Evolutionary conservation across 1,139 yeast genomes (phyloP).

Genomic region (Lodderomyces metapsilosis): DNA sequence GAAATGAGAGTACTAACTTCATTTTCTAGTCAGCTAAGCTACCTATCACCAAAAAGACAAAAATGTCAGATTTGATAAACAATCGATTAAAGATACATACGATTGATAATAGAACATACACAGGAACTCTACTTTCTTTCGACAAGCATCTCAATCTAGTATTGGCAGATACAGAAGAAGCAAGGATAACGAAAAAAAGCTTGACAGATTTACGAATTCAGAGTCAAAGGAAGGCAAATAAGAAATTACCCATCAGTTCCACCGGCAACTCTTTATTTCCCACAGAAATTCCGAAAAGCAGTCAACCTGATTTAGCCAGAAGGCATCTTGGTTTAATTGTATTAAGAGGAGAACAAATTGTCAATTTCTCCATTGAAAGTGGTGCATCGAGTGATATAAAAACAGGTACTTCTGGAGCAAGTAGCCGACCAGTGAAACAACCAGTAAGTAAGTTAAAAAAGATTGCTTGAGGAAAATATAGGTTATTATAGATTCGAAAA

Average conservation of each 20-base stretch:
- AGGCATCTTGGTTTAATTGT: slow-evolving; percentile 79
- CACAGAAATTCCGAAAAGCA: not conserved
- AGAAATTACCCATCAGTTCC: slow-evolving; percentile 1
- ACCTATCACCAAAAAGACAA: slow-evolving; percentile 43
- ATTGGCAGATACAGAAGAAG: slow-evolving; percentile 81
- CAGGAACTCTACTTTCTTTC: slow-evolving; percentile 83
- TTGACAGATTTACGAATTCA: slow-evolving; percentile 33
- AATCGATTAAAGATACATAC: slow-evolving; percentile 73
- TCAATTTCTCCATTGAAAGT: slow-evolving; percentile 80
- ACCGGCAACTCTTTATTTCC: slow-evolving; percentile 15
- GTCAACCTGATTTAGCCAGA: slow-evolving; percentile 50
- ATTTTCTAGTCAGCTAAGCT: slow-evolving; percentile 13
- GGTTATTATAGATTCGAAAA: not conserved
- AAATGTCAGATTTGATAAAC: slow-evolving; percentile 68
- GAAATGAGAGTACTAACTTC: too few species aligned
- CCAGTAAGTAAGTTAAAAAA: slow-evolving; percentile 22
- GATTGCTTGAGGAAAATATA: slow-evolving; percentile 9
- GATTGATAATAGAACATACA: slow-evolving; percentile 69
- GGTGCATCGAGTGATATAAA: slow-evolving; percentile 60
- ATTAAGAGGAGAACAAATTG: slow-evolving; percentile 84
- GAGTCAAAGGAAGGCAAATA: not conserved
- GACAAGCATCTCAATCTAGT: slow-evolving; percentile 90
- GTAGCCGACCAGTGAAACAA: slow-evolving; percentile 38
- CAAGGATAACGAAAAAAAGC: slow-evolving; percentile 67
- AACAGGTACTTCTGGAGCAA: slow-evolving; percentile 37